phyloP scores from a whole-genome alignment of 768 basidiomycete species.

The Collybiopsis luxurians region DNA sequence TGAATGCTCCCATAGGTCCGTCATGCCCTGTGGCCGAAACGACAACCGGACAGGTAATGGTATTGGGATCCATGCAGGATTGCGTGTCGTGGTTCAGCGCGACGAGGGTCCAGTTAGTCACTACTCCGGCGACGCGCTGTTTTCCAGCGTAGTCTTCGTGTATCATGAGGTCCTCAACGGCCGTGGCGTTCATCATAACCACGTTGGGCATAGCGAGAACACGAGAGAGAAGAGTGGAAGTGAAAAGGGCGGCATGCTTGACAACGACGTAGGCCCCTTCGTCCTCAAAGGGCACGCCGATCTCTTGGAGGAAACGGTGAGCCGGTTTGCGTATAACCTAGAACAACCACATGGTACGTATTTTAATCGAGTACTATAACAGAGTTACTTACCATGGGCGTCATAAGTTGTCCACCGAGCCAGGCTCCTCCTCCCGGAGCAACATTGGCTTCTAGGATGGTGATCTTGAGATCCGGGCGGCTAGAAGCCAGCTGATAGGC shows the following conservation, averaged over 20 bases:
- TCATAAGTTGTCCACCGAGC: constrained; percentile 80
- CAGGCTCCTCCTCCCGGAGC: constrained; percentile 78
- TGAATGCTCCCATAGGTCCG: constrained; percentile 79
- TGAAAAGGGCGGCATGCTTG: constrained; percentile 81
- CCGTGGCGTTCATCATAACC: constrained; percentile 74
- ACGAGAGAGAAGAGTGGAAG: constrained; percentile 68
- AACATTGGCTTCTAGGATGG: constrained; percentile 52
- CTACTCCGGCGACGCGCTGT: constrained; percentile 50
- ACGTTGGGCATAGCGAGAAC: constrained; percentile 72
- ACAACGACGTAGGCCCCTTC: constrained; percentile 78
- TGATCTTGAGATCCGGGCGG: constrained; percentile 58
- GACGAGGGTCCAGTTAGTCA: constrained; percentile 53
- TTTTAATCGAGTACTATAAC: too few species aligned
- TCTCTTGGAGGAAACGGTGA: constrained; percentile 63
- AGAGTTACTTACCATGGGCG: constrained; percentile 55
- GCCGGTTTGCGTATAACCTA: constrained; percentile 80
- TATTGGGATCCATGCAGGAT: constrained; percentile 77
- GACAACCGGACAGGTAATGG: constrained; percentile 76
- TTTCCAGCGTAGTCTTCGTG: constrained; percentile 53
- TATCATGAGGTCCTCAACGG: constrained; percentile 79
- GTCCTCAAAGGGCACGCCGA: constrained; percentile 75
- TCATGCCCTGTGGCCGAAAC: constrained; percentile 76
- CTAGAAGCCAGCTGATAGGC: constrained; percentile 69
- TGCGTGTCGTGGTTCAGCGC: constrained; percentile 70
- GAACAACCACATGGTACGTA: not conserved